Conservation (phyloP, 1,284 basidiomycete genomes). For the Ustilago hordei region DNA sequence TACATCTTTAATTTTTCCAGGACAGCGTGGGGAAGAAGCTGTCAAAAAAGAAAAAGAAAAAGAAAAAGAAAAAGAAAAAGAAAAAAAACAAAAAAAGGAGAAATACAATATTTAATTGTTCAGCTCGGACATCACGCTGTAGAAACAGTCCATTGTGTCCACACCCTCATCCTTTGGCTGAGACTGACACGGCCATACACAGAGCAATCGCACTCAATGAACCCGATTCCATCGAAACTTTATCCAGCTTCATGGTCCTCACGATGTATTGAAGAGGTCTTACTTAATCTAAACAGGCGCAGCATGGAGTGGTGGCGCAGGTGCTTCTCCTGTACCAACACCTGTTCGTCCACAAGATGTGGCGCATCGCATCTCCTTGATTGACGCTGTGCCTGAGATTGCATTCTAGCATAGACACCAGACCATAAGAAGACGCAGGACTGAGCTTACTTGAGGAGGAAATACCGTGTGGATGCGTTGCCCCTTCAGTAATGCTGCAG, state of each 20-base stretch:
- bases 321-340: background rate
- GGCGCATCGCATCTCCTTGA: background rate
- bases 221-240: background rate
- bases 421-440: background rate
- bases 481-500: background rate
- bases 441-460: background rate
- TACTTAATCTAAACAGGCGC: background rate
- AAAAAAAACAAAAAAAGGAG: background rate
- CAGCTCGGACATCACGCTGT: background rate
- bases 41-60: conserved; percentile 1
- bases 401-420: background rate
- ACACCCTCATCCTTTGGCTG: background rate
- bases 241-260: background rate
- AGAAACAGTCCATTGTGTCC: background rate
- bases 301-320: background rate
- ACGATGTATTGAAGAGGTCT: background rate
- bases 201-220: background rate
- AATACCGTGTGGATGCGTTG: background rate
- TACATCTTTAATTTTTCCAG: background rate
- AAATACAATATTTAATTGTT: background rate
- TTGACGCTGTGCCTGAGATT: background rate
- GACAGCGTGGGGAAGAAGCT: background rate
- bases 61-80: background rate
- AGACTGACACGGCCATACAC: too few relatives aligned
- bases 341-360: background rate